Evolutionary conservation across 139 green algal genomes (phyloP).

Genomic region (Closterium sp.): DNA sequence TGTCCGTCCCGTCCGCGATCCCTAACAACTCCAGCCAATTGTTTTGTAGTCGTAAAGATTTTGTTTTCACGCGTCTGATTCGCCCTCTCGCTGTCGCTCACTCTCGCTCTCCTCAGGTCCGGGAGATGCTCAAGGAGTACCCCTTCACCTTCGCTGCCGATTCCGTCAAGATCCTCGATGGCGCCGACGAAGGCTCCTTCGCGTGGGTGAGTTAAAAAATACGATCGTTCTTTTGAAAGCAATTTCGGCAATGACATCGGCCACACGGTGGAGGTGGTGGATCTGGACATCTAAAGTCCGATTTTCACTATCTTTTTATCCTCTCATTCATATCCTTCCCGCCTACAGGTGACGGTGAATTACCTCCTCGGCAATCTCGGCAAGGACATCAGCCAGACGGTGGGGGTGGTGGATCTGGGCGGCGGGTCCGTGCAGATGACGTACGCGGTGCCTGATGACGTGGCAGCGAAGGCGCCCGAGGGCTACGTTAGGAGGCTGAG

Average conservation of each 20-base stretch:
- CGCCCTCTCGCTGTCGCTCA: not conserved
- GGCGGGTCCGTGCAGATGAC: constrained; percentile 88
- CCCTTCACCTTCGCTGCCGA: constrained; percentile 68
- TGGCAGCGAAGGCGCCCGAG: constrained; percentile 59
- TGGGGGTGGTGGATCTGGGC: constrained; percentile 84
- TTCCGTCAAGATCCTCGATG: constrained; percentile 71
- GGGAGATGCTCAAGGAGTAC: constrained; percentile 58
- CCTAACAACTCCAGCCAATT: not conserved
- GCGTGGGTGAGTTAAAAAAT: constrained; percentile 90
- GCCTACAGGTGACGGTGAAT: not conserved
- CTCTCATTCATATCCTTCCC: too few species aligned
- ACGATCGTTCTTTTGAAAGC: too few species aligned
- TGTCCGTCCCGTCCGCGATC: not conserved
- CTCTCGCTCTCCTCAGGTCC: constrained; percentile 23
- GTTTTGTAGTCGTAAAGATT: too few species aligned
- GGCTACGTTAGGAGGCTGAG: constrained; percentile 71
- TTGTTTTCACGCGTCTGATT: not conserved
- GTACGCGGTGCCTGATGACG: constrained; percentile 70
- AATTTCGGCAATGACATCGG: too few species aligned
- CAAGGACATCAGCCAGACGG: constrained; percentile 64
- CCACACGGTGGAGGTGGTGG: too few species aligned
- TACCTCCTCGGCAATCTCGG: constrained; percentile 71
- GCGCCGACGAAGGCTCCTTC: constrained; percentile 90
- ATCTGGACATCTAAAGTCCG: too few species aligned
- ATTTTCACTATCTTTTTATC: too few species aligned